These are phyloP conservation scores for Arachnomyces sp. DNA, from an alignment of 2,329 filamentous ascomycete genomes.

Conservation along the genomic window DNA sequence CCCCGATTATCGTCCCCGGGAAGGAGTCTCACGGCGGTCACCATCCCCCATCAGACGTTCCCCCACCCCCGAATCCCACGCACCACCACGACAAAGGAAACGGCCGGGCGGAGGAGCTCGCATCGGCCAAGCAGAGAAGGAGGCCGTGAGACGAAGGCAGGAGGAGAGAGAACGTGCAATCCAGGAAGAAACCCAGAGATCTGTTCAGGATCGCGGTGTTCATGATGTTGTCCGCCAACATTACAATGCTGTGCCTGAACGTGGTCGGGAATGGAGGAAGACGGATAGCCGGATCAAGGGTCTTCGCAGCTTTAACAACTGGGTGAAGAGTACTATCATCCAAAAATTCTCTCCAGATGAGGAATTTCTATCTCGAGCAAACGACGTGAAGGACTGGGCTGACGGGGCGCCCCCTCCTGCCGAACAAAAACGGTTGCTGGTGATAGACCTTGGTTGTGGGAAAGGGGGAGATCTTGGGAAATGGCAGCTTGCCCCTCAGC, in stretches of 20 bases:
- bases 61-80: constrained; percentile 34
- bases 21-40: constrained; percentile 26
- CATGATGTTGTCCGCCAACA: constrained; percentile 85
- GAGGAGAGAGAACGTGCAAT: constrained; percentile 37
- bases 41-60: constrained; percentile 33
- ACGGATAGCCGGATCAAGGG: constrained; percentile 94
- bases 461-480: constrained; percentile 94
- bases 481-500: constrained; percentile 89
- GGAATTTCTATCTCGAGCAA: constrained; percentile 52
- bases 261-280: constrained; percentile 87
- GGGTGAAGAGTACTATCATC: constrained; percentile 95
- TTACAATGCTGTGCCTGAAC: constrained; percentile 92
- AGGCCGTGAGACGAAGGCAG: constrained; percentile 33
- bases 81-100: constrained; percentile 34
- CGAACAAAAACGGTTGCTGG: constrained; percentile 55
- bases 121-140: constrained; percentile 29
- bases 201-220: constrained; percentile 47
- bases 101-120: constrained; percentile 39
- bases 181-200: constrained; percentile 29
- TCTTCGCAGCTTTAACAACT: constrained; percentile 91
- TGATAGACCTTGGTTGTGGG: constrained; percentile 91
- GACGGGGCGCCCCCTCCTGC: constrained; percentile 26
- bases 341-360: constrained; percentile 88
- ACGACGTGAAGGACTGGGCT: constrained; percentile 38
- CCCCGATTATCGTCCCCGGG: constrained; percentile 16